phyloP scores from a whole-genome alignment of 306 rosid genomes.

The Fragaria vesca region DNA sequence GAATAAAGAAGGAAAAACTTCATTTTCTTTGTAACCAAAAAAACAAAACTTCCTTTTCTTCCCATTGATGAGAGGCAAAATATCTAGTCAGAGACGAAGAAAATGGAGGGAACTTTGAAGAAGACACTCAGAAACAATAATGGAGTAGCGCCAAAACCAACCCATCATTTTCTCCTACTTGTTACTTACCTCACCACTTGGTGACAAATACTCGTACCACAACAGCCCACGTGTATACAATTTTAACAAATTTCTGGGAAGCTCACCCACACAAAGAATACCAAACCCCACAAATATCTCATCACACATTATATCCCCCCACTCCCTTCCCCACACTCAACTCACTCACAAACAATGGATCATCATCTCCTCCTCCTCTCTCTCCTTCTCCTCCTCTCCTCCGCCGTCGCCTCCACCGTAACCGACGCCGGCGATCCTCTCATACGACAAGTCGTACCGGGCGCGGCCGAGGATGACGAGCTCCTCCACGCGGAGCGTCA shows the following conservation, averaged over 20 bases:
- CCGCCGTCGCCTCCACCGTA: slow-evolving; percentile 32
- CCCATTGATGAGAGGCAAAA: not conserved
- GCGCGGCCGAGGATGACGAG: slow-evolving; percentile 31
- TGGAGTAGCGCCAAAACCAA: not conserved
- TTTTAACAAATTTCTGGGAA: slow-evolving; percentile 9
- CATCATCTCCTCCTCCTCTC: not conserved
- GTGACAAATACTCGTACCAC: slow-evolving; percentile 2
- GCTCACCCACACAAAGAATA: slow-evolving; percentile 6
- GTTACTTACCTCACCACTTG: not conserved
- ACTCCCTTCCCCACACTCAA: not conserved
- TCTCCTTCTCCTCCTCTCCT: slow-evolving; percentile 24
- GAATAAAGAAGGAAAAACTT: not conserved
- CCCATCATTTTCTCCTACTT: not conserved
- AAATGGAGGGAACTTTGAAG: not conserved
- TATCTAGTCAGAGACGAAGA: not conserved
- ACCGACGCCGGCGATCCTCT: slow-evolving; percentile 36
- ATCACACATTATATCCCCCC: not conserved
- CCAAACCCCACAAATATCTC: slow-evolving; percentile 8
- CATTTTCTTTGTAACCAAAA: not conserved
- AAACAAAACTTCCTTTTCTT: not conserved
- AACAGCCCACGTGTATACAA: slow-evolving; percentile 12
- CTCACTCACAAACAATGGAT: slow-evolving; percentile 11
- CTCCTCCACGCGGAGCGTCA: slow-evolving; percentile 65
- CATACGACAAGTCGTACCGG: slow-evolving; percentile 72
- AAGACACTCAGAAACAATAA: not conserved